Base-by-base conservation (phyloP, 306 rosid genomes). In the Inga leiocalycina region DNA sequence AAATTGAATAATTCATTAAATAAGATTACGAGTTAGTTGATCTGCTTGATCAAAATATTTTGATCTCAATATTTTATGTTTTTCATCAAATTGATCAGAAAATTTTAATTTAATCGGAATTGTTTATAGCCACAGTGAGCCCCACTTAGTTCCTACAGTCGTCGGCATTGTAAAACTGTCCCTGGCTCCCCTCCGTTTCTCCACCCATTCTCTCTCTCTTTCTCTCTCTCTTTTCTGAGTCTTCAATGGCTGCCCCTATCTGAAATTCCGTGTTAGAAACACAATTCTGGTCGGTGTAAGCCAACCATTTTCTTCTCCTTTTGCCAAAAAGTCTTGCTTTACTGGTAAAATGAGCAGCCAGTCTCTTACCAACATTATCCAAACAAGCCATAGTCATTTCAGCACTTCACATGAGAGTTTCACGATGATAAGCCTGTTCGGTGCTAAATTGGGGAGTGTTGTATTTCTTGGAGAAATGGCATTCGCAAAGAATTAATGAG, bases 241-340 rank as follows among this genome's bases (percentile, higher is more conserved):
- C 97, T 88, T 94, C 89, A 79, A 86, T 94, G 92, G 86, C 87
- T 86, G 87, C 93, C 89, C 81, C 8, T 56, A 15, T 80, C 82
- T 67, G 84, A 80, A 30, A 77, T 91, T 82, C 84, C 87, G 84
- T 89, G 56, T 85, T 45, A 24, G 46, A 77, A 71, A 69, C 14
- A 85, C 86, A 67, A 88, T 84, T 46, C 76, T 93, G 91, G 95
- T 90, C 94, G 94, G 95, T 86, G 90, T 76, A 88, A 66, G 89
- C 68, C 85, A 66, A 76, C 80, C 90, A 86, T 79, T 86, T 74
- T 75, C 74, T 51, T 82, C 80, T 70, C 90, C 88, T 92, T 87
- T 85, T 81, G 10, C 57, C 20, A 86, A 87, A 85, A 87, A 79
- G 84, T 80, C 71, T 77, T 79, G 61, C 70, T 84, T 88, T 71